Conservation (phyloP, 306 rosid species). For the Lathyrus sativus region DNA sequence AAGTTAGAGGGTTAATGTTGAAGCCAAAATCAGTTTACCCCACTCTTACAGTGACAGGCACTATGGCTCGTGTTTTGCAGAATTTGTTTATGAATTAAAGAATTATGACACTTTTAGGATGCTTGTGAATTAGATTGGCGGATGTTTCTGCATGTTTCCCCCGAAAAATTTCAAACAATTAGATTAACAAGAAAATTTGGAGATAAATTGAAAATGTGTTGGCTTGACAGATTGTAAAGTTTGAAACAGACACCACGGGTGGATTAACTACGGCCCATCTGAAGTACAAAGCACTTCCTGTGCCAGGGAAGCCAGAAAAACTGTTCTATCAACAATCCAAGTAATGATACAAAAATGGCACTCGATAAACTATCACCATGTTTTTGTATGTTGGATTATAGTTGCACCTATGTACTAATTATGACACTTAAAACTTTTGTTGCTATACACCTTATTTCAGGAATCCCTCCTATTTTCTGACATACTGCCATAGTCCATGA, state of each 20-base stretch:
- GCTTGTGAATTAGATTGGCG: neutral
- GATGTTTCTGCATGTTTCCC: neutral
- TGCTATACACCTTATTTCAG: constrained; percentile 40
- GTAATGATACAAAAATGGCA: constrained; percentile 45
- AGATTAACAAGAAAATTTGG: constrained; percentile 12
- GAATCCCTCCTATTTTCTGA: constrained; percentile 23
- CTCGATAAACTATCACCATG: constrained; percentile 38
- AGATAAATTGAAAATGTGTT: neutral
- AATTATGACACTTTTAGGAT: neutral
- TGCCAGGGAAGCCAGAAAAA: constrained; percentile 29
- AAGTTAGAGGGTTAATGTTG: neutral
- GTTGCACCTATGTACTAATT: constrained; percentile 41
- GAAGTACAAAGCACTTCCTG: constrained; percentile 10
- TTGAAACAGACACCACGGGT: neutral
- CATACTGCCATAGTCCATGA: neutral
- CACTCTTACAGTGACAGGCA: neutral
- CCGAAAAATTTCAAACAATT: neutral
- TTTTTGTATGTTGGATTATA: constrained; percentile 19
- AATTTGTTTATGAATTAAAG: neutral
- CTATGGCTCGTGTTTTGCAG: neutral
- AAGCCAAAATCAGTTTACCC: neutral
- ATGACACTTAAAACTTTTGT: constrained; percentile 38
- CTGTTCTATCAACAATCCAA: constrained; percentile 42
- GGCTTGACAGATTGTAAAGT: constrained; percentile 2
- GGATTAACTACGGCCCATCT: constrained; percentile 4